Base-by-base conservation (phyloP, 148 eudicot genomes). In the Rhododendron molle region DNA sequence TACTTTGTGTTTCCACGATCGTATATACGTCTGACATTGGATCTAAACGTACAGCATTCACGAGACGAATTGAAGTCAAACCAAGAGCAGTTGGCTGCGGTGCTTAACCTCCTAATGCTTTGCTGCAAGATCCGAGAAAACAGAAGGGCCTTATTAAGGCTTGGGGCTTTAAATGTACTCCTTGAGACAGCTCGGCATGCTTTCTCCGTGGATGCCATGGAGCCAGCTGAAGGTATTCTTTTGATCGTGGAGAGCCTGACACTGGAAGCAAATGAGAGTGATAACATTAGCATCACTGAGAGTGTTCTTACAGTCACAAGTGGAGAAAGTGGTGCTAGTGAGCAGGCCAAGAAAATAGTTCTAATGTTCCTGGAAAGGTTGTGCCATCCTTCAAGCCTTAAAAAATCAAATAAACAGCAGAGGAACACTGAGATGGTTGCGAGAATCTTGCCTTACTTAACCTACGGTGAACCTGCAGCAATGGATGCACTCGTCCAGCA, bases 381-480 rank as follows among this genome's bases (percentile, higher is more conserved):
- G 79, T 93, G 93, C 77, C 96, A 95, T 85, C 95, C 99, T 85
- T 89, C 94, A 54, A 93, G 94, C 74, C 91, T 91, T 85, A 97
- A 95, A 87, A 97, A 95, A 88, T 95, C 99, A 84, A 92, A 88
- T 89, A 97, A 95, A 87, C 99, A 97, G 87, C 99, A 97, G 90
- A 92, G 99, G 92, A 97, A 97, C 90, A 95, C 96, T 44, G 99
- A 97, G 90, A 97, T 97, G 99, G 99, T 97, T 87, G 99, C 99
- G 47, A 93, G 99, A 88, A 97, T 97, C 82, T 91, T 97, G 89
- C 99, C 99, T 78, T 95, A 94, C 91, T 91, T 97, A 89, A 97
- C 99, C 30, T 97, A 97, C 71, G 99, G 99, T 60, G 98, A 97
- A 88, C 98, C 96, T 84, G 91, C 93, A 23, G 99, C 99, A 23